phyloP scores from a whole-genome alignment of 768 basidiomycete species.

The Termitomyces sp. region DNA sequence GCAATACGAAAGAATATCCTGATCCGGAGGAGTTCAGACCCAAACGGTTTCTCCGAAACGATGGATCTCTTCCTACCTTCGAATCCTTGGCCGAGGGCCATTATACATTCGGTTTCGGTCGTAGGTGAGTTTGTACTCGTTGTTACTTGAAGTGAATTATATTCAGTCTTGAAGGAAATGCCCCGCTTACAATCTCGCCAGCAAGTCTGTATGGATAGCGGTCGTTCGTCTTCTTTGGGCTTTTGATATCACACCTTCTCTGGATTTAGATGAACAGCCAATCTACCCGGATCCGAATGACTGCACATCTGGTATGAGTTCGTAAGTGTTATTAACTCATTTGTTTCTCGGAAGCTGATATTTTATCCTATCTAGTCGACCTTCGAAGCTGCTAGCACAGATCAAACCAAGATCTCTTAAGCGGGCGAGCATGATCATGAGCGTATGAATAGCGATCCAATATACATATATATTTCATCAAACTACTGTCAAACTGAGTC shows the following conservation, averaged over 20 bases:
- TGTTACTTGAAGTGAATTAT: background rate
- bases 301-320: slow-evolving; percentile 3
- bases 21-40: background rate
- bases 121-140: background rate
- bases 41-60: background rate
- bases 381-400: background rate
- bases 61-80: background rate
- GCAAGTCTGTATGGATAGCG: slow-evolving; percentile 4
- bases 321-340: background rate
- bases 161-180: background rate
- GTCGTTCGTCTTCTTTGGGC: slow-evolving; percentile 5
- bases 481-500: no score
- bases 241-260: slow-evolving; percentile 1
- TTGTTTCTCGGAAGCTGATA: background rate
- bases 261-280: background rate
- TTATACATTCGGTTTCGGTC: background rate
- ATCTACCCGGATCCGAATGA: background rate
- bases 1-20: background rate
- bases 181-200: background rate
- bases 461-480: background rate
- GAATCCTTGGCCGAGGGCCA: background rate
- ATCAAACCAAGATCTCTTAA: background rate
- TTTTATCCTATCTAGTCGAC: background rate
- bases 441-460: background rate
- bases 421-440: background rate